Conservation (phyloP, 768 basidiomycete genomes). For the Kwoniella dejecticola region DNA sequence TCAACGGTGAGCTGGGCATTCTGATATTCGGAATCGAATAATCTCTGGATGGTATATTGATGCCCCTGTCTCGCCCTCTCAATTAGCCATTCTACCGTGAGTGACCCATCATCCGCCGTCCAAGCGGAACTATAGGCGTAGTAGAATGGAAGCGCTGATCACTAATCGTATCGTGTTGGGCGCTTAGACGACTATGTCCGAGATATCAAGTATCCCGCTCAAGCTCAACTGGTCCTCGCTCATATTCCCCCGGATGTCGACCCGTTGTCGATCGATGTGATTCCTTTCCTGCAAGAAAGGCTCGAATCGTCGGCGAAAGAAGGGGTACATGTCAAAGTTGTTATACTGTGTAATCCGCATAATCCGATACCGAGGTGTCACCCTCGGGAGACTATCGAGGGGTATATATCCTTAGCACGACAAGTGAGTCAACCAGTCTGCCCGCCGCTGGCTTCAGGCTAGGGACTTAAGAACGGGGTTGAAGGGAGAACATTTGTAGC, state of each 20-base stretch:
- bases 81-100: constrained; percentile 17
- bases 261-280: not conserved
- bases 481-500: too few species aligned
- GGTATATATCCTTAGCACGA: constrained; percentile 1
- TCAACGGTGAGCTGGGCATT: not conserved
- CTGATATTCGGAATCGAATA: not conserved
- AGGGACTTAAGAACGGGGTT: too few species aligned
- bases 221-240: not conserved
- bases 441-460: too few species aligned
- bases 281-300: not conserved
- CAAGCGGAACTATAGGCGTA: not conserved
- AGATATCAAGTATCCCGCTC: constrained; percentile 13
- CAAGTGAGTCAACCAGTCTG: constrained; percentile 2
- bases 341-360: constrained; percentile 16
- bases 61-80: not conserved
- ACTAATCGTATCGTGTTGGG: not conserved
- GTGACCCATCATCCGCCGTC: not conserved
- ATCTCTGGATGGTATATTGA: not conserved
- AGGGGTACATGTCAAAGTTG: not conserved
- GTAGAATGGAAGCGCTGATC: not conserved
- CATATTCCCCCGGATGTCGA: constrained; percentile 8
- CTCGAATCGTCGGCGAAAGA: not conserved
- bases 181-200: constrained; percentile 7
- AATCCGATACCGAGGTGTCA: constrained; percentile 14
- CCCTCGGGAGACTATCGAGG: constrained; percentile 5